phyloP scores from a whole-genome alignment of 805 yeast species.

The Blastobotrys attinorum region DNA sequence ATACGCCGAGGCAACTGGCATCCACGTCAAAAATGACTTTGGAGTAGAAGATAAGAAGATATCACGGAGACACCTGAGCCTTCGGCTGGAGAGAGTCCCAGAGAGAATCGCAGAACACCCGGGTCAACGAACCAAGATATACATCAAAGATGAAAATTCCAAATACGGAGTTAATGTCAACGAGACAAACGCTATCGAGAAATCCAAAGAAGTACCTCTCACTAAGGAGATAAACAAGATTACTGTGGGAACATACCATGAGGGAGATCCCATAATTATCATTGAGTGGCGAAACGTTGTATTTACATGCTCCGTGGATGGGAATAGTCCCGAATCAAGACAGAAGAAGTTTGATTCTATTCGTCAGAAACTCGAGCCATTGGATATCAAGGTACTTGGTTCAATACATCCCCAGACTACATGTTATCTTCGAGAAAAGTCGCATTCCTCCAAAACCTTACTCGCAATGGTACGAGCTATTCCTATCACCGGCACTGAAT shows the following conservation, averaged over 20 bases:
- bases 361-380: conserved; percentile 12
- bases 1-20: not conserved
- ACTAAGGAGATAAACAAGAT: not conserved
- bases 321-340: conserved; percentile 13
- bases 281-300: conserved; percentile 23
- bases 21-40: not conserved
- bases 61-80: not conserved
- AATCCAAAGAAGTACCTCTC: not conserved
- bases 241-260: too few species aligned
- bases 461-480: conserved; percentile 28
- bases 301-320: conserved; percentile 18
- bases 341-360: not conserved
- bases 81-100: not conserved
- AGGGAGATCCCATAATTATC: conserved; percentile 8
- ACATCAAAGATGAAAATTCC: not conserved
- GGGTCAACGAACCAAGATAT: not conserved
- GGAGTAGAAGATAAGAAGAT: not conserved
- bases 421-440: conserved; percentile 21
- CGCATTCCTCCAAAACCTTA: conserved; percentile 24
- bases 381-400: conserved; percentile 26
- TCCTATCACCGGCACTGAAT: conserved; percentile 26
- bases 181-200: too few species aligned
- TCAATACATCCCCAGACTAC: conserved; percentile 21
- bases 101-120: not conserved
- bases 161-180: not conserved